Evolutionary conservation across 257 asterid species (phyloP).

Genomic region (Linderniella brevidens): DNA sequence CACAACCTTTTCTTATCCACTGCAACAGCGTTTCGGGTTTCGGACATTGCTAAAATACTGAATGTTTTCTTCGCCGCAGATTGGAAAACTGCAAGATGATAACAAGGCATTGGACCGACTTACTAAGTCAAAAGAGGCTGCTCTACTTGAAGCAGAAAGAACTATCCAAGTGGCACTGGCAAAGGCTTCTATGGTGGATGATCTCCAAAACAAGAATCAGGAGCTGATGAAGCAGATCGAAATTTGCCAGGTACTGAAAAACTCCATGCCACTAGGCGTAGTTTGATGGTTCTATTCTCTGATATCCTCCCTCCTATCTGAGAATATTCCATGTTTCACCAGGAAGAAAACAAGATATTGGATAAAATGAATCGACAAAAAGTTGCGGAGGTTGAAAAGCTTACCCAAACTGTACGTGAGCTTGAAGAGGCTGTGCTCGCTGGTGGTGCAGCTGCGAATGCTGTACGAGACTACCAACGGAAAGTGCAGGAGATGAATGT

Average conservation of each 20-base stretch:
- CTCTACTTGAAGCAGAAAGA: constrained; percentile 88
- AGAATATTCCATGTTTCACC: too few relatives aligned
- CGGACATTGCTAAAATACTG: constrained; percentile 10
- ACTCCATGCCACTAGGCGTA: too few relatives aligned
- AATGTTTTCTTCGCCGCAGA: constrained; percentile 25
- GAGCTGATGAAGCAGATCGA: constrained; percentile 95
- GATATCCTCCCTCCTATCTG: too few relatives aligned
- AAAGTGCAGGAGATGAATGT: constrained; percentile 99
- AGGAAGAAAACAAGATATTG: too few relatives aligned
- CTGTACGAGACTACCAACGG: constrained; percentile 95
- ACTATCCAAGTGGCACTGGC: constrained; percentile 90
- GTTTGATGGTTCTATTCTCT: too few relatives aligned
- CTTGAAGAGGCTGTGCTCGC: too few relatives aligned
- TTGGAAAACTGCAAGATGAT: constrained; percentile 91
- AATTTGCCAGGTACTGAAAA: constrained; percentile 93
- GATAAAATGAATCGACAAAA: too few relatives aligned
- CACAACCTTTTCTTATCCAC: constrained; percentile 8
- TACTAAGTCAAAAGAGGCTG: constrained; percentile 96
- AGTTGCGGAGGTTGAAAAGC: too few relatives aligned
- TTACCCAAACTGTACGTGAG: too few relatives aligned
- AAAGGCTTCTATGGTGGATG: constrained; percentile 97
- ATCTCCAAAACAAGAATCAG: constrained; percentile 96
- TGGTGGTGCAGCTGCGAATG: too few relatives aligned
- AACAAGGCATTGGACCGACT: constrained; percentile 92
- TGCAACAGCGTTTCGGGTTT: constrained; percentile 4